These are phyloP conservation scores for Pseudogymnoascus sp. DNA, from an alignment of 2,329 filamentous ascomycete species.

Conservation along the genomic window DNA sequence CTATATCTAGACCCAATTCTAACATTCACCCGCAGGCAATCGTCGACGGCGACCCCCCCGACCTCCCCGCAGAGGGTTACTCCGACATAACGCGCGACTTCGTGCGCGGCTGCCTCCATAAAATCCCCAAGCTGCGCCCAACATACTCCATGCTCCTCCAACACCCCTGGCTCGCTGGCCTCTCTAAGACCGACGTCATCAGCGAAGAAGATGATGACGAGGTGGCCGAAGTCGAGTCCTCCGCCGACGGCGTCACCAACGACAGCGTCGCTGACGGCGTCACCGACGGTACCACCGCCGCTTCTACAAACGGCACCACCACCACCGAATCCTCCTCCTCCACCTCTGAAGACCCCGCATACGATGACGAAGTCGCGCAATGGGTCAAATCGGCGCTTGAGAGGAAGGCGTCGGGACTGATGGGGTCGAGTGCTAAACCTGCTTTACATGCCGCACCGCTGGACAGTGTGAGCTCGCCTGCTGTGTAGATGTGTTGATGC, in stretches of 20 bases:
- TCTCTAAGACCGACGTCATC: conserved; percentile 72
- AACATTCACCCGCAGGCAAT: conserved; percentile 62
- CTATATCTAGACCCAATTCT: neutral
- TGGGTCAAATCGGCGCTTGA: conserved; percentile 76
- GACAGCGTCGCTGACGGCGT: conserved; percentile 30
- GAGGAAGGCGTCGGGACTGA: conserved; percentile 54
- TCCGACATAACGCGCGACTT: conserved; percentile 79
- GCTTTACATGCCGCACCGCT: conserved; percentile 83
- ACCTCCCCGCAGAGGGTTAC: conserved; percentile 72
- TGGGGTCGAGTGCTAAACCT: conserved; percentile 55
- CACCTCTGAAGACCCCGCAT: conserved; percentile 27
- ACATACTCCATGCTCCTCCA: conserved; percentile 84
- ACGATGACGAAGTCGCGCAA: conserved; percentile 72
- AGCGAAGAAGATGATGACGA: conserved; percentile 56
- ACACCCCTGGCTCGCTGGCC: conserved; percentile 76
- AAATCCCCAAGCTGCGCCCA: conserved; percentile 86
- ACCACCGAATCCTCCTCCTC: conserved; percentile 22
- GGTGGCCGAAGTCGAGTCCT: conserved; percentile 35
- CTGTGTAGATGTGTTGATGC: neutral
- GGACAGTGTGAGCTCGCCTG: conserved; percentile 57
- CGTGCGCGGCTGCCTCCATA: conserved; percentile 84
- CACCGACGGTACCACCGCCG: conserved; percentile 34
- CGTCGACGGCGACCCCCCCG: conserved; percentile 91
- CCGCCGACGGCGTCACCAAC: conserved; percentile 34
- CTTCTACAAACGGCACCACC: neutral